Evolutionary conservation across 371 early-diverging fungal genomes (phyloP).

Genomic region (Mucor plumbeus): DNA sequence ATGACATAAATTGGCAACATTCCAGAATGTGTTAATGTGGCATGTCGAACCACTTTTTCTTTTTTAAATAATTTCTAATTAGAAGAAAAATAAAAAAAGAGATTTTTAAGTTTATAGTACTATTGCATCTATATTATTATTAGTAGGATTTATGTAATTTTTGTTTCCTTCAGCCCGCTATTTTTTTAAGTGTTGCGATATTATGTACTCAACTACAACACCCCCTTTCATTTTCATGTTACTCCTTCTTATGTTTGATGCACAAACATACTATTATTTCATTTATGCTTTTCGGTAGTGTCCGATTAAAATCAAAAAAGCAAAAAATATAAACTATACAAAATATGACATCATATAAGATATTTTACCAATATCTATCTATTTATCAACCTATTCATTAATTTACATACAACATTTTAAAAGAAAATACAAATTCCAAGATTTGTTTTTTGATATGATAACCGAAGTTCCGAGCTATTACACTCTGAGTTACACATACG

Average conservation of each 20-base stretch:
- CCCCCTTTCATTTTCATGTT: background rate
- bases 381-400: too few species aligned
- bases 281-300: conserved; percentile 5
- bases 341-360: conserved; percentile 2
- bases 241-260: conserved; percentile 6
- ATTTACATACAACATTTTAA: too few species aligned
- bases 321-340: background rate
- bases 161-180: conserved; percentile 2
- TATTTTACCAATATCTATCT: too few species aligned
- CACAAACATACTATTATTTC: conserved; percentile 1
- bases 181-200: background rate
- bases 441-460: background rate
- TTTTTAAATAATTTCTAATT: background rate
- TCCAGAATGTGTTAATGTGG: background rate
- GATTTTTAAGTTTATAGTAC: background rate
- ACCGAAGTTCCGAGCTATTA: conserved; percentile 20
- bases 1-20: background rate
- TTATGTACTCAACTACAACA: background rate
- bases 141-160: background rate
- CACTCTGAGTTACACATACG: conserved; percentile 9
- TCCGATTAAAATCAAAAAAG: background rate
- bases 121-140: background rate
- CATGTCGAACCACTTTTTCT: conserved; percentile 2
- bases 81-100: background rate
- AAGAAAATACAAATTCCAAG: background rate